Evolutionary conservation across 1,284 basidiomycete genomes (phyloP).

Genomic region (Mycosarcoma maydis): DNA sequence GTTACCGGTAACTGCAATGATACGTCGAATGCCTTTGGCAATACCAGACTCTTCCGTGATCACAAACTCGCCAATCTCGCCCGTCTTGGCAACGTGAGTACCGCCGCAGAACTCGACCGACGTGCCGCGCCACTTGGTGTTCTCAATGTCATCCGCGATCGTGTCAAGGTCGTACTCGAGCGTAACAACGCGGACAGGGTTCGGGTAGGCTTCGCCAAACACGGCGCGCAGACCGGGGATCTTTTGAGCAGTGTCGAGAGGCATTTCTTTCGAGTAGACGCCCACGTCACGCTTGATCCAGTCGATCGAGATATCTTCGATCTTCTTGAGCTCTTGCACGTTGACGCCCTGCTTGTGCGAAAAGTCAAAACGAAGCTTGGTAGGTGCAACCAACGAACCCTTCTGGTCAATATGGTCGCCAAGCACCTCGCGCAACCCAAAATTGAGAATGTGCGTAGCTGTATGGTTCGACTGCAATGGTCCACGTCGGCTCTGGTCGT

Average conservation of each 20-base stretch:
- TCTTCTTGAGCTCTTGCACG: conserved; percentile 78
- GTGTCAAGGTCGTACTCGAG: conserved; percentile 88
- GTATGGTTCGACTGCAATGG: conserved; percentile 98
- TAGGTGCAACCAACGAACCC: conserved; percentile 93
- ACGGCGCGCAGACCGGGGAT: conserved; percentile 95
- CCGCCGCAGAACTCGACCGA: conserved; percentile 98
- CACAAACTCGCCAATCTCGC: conserved; percentile 94
- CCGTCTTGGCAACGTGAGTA: conserved; percentile 93
- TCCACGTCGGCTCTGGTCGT: conserved; percentile 85
- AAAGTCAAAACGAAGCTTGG: conserved; percentile 97
- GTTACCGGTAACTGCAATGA: conserved; percentile 92
- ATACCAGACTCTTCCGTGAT: conserved; percentile 96
- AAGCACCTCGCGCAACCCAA: conserved; percentile 85
- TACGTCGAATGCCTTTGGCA: conserved; percentile 94
- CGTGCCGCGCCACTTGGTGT: conserved; percentile 87
- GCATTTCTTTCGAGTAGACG: conserved; percentile 87
- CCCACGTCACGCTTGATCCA: conserved; percentile 90
- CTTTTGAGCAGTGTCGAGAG: conserved; percentile 81
- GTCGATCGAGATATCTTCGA: conserved; percentile 83
- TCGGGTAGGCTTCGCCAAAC: conserved; percentile 97
- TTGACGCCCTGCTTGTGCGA: conserved; percentile 90
- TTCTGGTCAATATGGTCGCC: conserved; percentile 98
- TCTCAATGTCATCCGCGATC: conserved; percentile 83
- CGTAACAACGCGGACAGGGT: conserved; percentile 93
- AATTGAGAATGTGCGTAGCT: conserved; percentile 98